These are phyloP conservation scores for Nannochloropsis granulata DNA, from an alignment of 108 stramenopile species.

Conservation along the genomic window DNA sequence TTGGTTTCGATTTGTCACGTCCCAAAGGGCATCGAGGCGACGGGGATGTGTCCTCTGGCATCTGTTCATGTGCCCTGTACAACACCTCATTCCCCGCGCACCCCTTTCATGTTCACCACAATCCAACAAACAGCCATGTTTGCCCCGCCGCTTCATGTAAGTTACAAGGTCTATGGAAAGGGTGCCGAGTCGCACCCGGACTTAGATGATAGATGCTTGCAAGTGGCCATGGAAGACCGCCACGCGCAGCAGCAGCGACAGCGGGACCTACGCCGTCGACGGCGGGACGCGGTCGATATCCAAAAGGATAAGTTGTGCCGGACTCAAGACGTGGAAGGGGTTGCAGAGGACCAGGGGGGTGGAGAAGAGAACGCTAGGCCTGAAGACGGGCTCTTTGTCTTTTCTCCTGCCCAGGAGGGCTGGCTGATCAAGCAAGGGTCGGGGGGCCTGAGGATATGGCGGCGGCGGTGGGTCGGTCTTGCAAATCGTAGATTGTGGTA, in stretches of 20 bases:
- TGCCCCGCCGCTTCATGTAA: neutral
- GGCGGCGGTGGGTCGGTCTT: neutral
- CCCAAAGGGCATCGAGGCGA: too few relatives aligned
- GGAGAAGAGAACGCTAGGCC: neutral
- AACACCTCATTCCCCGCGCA: neutral
- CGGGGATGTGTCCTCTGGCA: too few relatives aligned
- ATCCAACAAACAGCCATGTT: neutral
- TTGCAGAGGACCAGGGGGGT: neutral
- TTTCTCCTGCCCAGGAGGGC: neutral
- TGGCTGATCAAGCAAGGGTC: neutral
- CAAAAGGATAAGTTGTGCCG: neutral
- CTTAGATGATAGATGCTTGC: neutral
- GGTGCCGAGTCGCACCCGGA: neutral
- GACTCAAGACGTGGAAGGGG: neutral
- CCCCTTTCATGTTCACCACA: neutral
- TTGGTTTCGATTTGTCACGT: too few relatives aligned
- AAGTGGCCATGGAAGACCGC: neutral
- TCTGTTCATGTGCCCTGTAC: too few relatives aligned
- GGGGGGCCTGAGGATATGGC: neutral
- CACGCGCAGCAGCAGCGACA: neutral
- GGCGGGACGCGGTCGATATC: neutral
- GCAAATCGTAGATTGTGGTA: neutral
- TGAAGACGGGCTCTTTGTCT: neutral
- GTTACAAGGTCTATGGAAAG: neutral
- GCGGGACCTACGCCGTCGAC: neutral